Percentiles rank a stretch among this genome's conserved stretches.
These are phyloP conservation scores for Pseudopithomyces maydicus DNA, from an alignment of 2,329 filamentous ascomycete species.

Conservation along the genomic window DNA sequence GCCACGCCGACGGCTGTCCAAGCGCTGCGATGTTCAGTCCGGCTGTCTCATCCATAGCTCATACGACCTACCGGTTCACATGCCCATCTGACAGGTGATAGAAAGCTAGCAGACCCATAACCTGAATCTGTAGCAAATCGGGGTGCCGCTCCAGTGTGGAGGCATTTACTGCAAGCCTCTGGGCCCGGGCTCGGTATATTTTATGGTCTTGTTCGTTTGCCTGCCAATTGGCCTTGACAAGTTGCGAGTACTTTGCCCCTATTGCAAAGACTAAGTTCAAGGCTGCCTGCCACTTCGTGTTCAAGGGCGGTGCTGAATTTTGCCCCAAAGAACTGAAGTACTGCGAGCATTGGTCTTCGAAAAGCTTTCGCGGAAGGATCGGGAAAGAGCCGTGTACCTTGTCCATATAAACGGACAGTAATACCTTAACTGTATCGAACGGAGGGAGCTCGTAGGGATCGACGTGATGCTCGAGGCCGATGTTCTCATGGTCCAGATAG, in stretches of 20 bases:
- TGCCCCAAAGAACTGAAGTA: constrained; percentile 30
- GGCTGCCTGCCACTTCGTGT: constrained; percentile 44
- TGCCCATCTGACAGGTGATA: constrained; percentile 49
- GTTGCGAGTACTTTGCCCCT: constrained; percentile 45
- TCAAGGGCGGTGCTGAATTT: constrained; percentile 23
- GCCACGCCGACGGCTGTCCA: constrained; percentile 46
- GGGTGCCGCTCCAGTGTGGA: constrained; percentile 37
- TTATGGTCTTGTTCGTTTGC: constrained; percentile 39
- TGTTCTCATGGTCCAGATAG: constrained; percentile 39
- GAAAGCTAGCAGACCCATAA: constrained; percentile 44
- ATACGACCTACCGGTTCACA: constrained; percentile 44
- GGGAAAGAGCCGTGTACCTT: constrained; percentile 48
- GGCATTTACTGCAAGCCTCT: constrained; percentile 37
- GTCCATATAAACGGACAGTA: no score
- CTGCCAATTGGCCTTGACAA: constrained; percentile 31
- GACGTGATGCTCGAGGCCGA: constrained; percentile 30
- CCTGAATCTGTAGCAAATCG: constrained; percentile 47
- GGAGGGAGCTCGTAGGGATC: constrained; percentile 41
- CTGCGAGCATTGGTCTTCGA: constrained; percentile 41
- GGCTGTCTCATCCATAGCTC: neutral
- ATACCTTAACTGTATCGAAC: constrained; percentile 33
- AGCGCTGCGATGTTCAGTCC: constrained; percentile 32
- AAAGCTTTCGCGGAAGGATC: constrained; percentile 39
- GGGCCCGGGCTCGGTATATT: constrained; percentile 48
- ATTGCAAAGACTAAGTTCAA: constrained; percentile 51